Evolutionary conservation across 345 rosid genomes (phyloP).

Genomic region (Brassica incana): DNA sequence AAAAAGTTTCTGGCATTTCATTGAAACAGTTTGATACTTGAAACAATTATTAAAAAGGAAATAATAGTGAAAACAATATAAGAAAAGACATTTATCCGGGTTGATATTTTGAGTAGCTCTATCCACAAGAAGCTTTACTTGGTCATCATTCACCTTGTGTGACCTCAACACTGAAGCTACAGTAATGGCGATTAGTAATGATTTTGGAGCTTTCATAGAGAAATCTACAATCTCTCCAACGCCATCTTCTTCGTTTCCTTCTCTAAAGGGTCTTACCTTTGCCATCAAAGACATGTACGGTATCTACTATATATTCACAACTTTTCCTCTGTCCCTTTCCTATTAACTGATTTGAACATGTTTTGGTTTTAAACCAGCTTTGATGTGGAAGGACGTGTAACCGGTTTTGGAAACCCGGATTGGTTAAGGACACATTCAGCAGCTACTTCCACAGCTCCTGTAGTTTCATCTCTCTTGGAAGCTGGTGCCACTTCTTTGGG

Average conservation of each 20-base stretch:
- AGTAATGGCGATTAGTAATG: constrained; percentile 51
- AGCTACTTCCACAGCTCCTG: constrained; percentile 71
- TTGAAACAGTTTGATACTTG: too few species aligned
- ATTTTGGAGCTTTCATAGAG: constrained; percentile 83
- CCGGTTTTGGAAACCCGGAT: constrained; percentile 93
- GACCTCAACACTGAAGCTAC: constrained; percentile 9
- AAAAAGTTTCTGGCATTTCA: background rate
- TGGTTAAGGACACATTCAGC: constrained; percentile 82
- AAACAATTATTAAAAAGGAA: background rate
- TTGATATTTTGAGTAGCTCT: constrained; percentile 14
- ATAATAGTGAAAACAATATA: background rate
- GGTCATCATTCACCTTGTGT: constrained; percentile 25
- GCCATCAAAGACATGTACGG: constrained; percentile 86
- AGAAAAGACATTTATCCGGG: constrained; percentile 13
- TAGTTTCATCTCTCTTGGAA: constrained; percentile 58
- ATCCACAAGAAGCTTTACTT: constrained; percentile 34
- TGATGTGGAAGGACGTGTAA: constrained; percentile 73
- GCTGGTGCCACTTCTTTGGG: constrained; percentile 78
- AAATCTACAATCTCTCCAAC: constrained; percentile 55
- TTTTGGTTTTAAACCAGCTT: constrained; percentile 48
- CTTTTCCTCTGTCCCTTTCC: background rate
- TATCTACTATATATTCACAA: background rate
- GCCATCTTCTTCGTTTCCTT: constrained; percentile 50
- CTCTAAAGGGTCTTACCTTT: constrained; percentile 68
- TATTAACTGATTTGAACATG: background rate